These are phyloP conservation scores for Salix dunnii DNA, from an alignment of 345 rosid species.

Conservation along the genomic window DNA sequence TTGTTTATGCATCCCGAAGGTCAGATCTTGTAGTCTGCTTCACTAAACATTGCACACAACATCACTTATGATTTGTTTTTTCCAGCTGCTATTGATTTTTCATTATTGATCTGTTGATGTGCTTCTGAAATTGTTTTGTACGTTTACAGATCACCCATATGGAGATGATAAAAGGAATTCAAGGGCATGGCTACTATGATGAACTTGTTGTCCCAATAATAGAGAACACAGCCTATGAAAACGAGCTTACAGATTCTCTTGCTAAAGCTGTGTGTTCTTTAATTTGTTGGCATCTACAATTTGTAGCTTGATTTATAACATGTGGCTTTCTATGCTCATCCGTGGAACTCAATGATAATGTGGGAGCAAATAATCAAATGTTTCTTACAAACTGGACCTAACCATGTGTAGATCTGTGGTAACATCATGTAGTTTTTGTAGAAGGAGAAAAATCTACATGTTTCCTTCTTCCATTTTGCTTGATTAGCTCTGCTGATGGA, in stretches of 20 bases:
- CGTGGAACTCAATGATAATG: not conserved
- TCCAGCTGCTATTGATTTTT: not conserved
- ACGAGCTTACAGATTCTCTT: conserved; percentile 86
- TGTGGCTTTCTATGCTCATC: conserved; percentile 5
- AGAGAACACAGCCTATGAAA: conserved; percentile 90
- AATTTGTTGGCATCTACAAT: not conserved
- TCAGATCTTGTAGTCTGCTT: not conserved
- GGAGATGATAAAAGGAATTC: conserved; percentile 99
- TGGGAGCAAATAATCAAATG: not conserved
- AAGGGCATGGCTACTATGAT: conserved; percentile 94
- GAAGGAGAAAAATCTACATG: not conserved
- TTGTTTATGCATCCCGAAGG: not conserved
- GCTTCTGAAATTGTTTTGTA: not conserved
- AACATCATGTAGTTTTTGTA: not conserved
- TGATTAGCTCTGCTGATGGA: not conserved
- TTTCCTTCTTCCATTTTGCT: not conserved
- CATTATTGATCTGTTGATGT: not conserved
- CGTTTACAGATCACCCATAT: conserved; percentile 78
- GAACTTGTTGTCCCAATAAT: conserved; percentile 93
- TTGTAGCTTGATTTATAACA: not conserved
- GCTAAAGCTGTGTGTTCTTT: conserved; percentile 68
- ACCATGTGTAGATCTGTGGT: not conserved
- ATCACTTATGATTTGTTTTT: conserved; percentile 7
- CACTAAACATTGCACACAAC: not conserved
- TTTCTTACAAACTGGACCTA: not conserved